phyloP scores from a whole-genome alignment of 192 early-diverging fungal genomes.

The Coemansia sp. region DNA sequence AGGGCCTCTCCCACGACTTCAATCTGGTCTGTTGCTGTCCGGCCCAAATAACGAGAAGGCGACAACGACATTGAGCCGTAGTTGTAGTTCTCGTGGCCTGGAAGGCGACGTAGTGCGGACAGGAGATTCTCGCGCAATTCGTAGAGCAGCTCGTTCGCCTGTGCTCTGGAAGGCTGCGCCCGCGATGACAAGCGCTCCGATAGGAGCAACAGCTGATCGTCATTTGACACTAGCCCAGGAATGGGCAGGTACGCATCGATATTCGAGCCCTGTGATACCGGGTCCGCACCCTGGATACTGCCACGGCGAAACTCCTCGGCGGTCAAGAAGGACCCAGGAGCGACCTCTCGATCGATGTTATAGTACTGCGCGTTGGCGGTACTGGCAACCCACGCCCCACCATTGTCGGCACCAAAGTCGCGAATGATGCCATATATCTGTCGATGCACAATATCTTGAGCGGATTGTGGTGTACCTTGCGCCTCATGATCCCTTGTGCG shows the following conservation, averaged over 20 bases:
- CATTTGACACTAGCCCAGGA: slow-evolving; percentile 22
- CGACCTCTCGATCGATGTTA: slow-evolving; percentile 22
- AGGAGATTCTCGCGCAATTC: slow-evolving; percentile 28
- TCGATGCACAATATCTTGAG: background rate
- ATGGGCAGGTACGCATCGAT: slow-evolving; percentile 22
- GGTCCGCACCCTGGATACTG: background rate
- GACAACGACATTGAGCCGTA: slow-evolving; percentile 9
- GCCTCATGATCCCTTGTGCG: background rate
- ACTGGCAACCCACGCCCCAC: slow-evolving; percentile 34
- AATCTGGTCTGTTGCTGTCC: slow-evolving; percentile 19
- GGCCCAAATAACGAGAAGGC: slow-evolving; percentile 24
- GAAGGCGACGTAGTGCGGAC: slow-evolving; percentile 39
- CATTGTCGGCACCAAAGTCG: slow-evolving; percentile 42
- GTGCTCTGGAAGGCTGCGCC: slow-evolving; percentile 27
- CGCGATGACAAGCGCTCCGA: background rate
- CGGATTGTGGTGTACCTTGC: background rate
- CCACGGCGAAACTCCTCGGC: slow-evolving; percentile 28
- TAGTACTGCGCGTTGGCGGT: background rate
- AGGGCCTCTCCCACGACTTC: slow-evolving; percentile 24
- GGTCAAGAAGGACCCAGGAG: slow-evolving; percentile 18
- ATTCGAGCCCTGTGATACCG: slow-evolving; percentile 16
- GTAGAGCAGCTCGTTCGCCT: slow-evolving; percentile 45
- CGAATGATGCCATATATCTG: slow-evolving; percentile 14
- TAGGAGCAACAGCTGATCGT: background rate
- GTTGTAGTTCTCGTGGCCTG: slow-evolving; percentile 24